Conservation (phyloP, 208 protist species). For the Leishmania amazonensis region DNA sequence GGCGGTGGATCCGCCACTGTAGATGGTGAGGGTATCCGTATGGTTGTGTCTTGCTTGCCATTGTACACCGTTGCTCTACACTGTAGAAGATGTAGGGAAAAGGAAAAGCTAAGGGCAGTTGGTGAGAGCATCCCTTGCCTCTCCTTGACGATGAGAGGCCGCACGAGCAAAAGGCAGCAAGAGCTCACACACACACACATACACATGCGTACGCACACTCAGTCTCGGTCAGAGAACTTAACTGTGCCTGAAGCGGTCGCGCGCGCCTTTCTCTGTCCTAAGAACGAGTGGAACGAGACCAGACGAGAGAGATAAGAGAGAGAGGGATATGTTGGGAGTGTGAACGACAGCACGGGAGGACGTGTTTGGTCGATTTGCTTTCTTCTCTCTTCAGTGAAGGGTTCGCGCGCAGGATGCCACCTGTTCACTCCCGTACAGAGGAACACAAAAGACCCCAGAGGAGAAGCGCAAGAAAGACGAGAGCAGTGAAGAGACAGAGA, state of each 20-base stretch:
- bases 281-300: background rate
- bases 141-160: background rate
- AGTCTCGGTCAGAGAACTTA: background rate
- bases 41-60: background rate
- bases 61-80: background rate
- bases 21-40: background rate
- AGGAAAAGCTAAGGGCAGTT: background rate
- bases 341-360: background rate
- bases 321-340: background rate
- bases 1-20: background rate
- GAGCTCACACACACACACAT: background rate
- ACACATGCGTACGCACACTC: background rate
- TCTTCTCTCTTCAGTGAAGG: background rate
- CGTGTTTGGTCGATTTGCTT: background rate
- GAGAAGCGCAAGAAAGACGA: background rate
- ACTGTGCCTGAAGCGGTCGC: background rate
- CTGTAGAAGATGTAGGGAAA: background rate
- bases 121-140: background rate
- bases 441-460: background rate
- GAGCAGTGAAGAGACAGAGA: background rate
- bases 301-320: background rate
- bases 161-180: background rate
- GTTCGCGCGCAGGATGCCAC: background rate
- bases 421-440: background rate
- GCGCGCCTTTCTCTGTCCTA: background rate